These are phyloP conservation scores for Apiospora marii DNA, from an alignment of 2,329 filamentous ascomycete genomes.

Conservation along the genomic window DNA sequence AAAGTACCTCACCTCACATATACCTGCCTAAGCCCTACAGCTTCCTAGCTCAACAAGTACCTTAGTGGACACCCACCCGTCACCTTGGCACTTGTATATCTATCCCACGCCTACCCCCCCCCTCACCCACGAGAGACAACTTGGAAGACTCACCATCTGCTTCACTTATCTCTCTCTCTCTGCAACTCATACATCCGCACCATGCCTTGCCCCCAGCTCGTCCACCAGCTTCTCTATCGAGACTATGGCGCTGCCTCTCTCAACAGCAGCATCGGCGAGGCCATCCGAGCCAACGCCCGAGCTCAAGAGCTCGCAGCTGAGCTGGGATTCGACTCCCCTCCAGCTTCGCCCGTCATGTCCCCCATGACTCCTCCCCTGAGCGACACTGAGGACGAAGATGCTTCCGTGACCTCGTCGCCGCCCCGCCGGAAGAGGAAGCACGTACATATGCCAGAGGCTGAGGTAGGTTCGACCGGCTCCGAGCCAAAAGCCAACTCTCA, in stretches of 20 bases:
- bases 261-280: not conserved
- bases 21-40: not conserved
- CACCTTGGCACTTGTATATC: not conserved
- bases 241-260: constrained; percentile 15
- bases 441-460: not conserved
- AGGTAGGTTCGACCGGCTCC: constrained; percentile 3
- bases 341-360: constrained; percentile 4
- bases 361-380: not conserved
- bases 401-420: not conserved
- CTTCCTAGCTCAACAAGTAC: not conserved
- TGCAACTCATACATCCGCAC: not conserved
- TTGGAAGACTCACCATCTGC: not conserved
- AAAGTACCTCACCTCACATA: not conserved
- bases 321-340: not conserved
- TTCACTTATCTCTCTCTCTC: not conserved
- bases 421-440: constrained; percentile 1
- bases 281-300: constrained; percentile 13
- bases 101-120: not conserved
- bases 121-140: not conserved
- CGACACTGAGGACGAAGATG: not conserved
- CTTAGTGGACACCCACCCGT: not conserved
- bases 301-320: constrained; percentile 2
- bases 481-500: not conserved
- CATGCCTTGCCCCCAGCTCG: constrained; percentile 14
- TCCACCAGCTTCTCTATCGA: constrained; percentile 17